Evolutionary conservation across 768 basidiomycete genomes (phyloP), one percentile per base, ranked within the genome.

Genomic region (Amanita rimosa): DNA sequence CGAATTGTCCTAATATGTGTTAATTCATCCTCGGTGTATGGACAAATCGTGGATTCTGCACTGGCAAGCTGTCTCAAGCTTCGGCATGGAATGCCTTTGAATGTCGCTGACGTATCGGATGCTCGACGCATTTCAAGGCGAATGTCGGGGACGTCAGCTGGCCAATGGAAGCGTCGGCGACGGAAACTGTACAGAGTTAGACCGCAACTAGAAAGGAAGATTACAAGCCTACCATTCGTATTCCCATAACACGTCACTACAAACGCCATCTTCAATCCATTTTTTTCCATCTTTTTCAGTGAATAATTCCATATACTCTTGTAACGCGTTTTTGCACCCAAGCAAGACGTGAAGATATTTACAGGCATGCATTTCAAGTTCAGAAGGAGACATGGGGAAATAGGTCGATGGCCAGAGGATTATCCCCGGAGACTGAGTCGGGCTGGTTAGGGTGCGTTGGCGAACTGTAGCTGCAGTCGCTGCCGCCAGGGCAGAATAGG

Each of bases 351-450:
- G 81, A 43, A 85, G 63, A 57, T 80, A 71, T 63, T 79, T 83
- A 64, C 78, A 81, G n/a, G 78, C 71, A 56, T 85, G 81, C 78
- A 83, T 79, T 65, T 87, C 85, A 29, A 87, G 66, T 58, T 84
- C 83, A 3, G 61, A 57, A 19, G 83, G 70, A 0, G 69, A 48
- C 54, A 82, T 64, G 1, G 81, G 74, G 40, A 85, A 66, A 59
- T 81, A 83, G 5, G 73, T 76, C 21, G 70, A 64, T 6, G 75
- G 79, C 70, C 67, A 75, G 29, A 85, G 62, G 19, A 86, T 57
- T 6, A 87, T 62, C 1, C 85, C 85, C 5, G 80, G 72, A 1
- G 79, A 79, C 58, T 84, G 83, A 39, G 70, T 57, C 0, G 66
- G 56, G 11, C 11, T 22, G n/a, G 11, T 42, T n/a, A 35, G 48